Evolutionary conservation across 2,329 filamentous ascomycete species (phyloP), one percentile per base, ranked within the genome.

Genomic region (Pseudogymnoascus sp.): DNA sequence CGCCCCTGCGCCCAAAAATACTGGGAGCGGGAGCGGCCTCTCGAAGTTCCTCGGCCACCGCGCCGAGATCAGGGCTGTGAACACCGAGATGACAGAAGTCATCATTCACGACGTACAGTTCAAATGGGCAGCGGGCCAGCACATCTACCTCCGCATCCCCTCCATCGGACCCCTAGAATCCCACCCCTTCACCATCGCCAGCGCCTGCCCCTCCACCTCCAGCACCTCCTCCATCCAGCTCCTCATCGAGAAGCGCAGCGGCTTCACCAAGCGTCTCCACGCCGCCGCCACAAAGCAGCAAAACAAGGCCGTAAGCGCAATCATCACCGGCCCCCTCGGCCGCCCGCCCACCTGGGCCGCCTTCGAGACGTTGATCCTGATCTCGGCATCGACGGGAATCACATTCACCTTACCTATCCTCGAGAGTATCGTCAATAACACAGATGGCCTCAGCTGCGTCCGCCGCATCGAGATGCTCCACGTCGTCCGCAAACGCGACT

Each of bases 101-200:
- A 86, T 82, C 1, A 79, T 87, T 69, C 84, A 84, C 65, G 81
- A 84, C 64, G 81, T 83, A 0, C 81, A 83, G 66, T 85, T 86
- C 67, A 74, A 74, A 19, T 86, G 84, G 84, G 75, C 75, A n/a
- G 75, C 83, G 0, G 84, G 84, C 11, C 84, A 86, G 68, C 82
- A 86, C 67, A 70, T 86, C 3, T 86, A 86, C 65, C 77, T 86
- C 7, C 86, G 83, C 82, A 72, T 86, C 60, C 84, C 84, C 5
- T 59, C 50, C 16, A 16, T 59, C 14, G 83, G 82, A 0, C 74
- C 77, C 1, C 69, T 84, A 4, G 84, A 86, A 67, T 79, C 81
- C 0, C 84, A 86, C 65, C 84, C 84, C 0, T 86, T 85, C 71
- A 86, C 84, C 4, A 83, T 86, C 42, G 83, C 84, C n/a, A 80